Evolutionary conservation across 2,329 filamentous ascomycete genomes (phyloP), one percentile per base, ranked within the genome.

Genomic region (Exophiala oligosperma): DNA sequence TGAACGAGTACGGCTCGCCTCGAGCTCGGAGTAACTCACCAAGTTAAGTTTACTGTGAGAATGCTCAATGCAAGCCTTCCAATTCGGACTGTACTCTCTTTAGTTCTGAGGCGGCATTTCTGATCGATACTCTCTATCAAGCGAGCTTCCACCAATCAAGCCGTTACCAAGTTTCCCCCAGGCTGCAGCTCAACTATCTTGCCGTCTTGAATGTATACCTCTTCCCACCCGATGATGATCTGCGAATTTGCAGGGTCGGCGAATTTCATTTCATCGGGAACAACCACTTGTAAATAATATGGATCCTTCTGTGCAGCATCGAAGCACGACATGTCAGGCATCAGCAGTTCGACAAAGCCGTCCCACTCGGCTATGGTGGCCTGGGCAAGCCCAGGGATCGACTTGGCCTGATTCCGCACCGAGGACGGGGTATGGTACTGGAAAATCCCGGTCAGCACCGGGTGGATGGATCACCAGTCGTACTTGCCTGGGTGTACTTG

Each of bases 281-380:
- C 47, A 38, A 57, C 38, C 4, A 57, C 54, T 44, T 52, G 24
- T 28, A 6, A 26, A 35, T 52, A 57, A 46, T 57, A 57, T 21
- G 48, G 48, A 12, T 50, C 48, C 44, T 46, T 26, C 17, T 56
- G 43, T 4, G 48, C 54, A 17, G 24, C 28, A 23, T 57, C 54
- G 26, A 43, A 57, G 37, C 54, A 57, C 12, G 35, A 38, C 48
- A 57, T 28, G 26, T 32, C 26, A 21, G 54, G 54, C 54, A 57
- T 57, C n/a, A 52, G 11, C 48, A 57, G 32, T 21, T 57, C 54
- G 7, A 57, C 54, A 37, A 57, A 57, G 3, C 54, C 54, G n/a
- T 57, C 54, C 23, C 50, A 57, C 14, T 57, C 54, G 38, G 51
- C 38, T 14, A 46, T 54, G 32, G 17, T 54, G 24, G 38, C 51